phyloP scores from a whole-genome alignment of 73 alveolate species.

The Stentor roeselii region DNA sequence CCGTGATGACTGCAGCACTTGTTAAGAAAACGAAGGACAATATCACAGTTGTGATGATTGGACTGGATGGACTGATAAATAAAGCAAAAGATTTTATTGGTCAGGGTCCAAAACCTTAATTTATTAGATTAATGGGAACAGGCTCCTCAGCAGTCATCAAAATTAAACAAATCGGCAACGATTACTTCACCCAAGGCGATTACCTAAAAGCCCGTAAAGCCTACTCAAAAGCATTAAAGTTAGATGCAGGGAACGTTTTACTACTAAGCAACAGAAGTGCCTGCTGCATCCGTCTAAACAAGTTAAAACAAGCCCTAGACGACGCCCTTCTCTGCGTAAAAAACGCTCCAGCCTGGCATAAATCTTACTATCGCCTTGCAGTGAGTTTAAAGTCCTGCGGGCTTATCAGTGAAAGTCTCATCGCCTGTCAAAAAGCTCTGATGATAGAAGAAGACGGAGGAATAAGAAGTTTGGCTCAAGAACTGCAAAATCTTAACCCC shows the following conservation, averaged over 20 bases:
- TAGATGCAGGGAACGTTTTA: background rate
- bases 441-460: background rate
- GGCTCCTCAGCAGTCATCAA: slow-evolving; percentile 19
- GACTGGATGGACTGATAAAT: slow-evolving; percentile 35
- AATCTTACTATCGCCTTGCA: slow-evolving; percentile 56
- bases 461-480: background rate
- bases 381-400: slow-evolving; percentile 46
- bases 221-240: background rate
- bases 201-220: slow-evolving; percentile 8
- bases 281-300: slow-evolving; percentile 48
- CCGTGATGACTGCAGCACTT: slow-evolving; percentile 82
- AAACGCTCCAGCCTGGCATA: slow-evolving; percentile 57
- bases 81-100: background rate
- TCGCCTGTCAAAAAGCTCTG: background rate
- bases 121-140: background rate
- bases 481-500: background rate
- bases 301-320: slow-evolving; percentile 55
- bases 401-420: slow-evolving; percentile 47
- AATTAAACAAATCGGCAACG: slow-evolving; percentile 8
- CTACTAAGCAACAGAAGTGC: slow-evolving; percentile 60
- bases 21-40: slow-evolving; percentile 72
- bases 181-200: slow-evolving; percentile 7
- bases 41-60: slow-evolving; percentile 67
- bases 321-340: slow-evolving; percentile 67
- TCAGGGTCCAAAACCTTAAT: background rate